Evolutionary conservation across 208 protist genomes (phyloP).

Genomic region (Phytomonas sp.): DNA sequence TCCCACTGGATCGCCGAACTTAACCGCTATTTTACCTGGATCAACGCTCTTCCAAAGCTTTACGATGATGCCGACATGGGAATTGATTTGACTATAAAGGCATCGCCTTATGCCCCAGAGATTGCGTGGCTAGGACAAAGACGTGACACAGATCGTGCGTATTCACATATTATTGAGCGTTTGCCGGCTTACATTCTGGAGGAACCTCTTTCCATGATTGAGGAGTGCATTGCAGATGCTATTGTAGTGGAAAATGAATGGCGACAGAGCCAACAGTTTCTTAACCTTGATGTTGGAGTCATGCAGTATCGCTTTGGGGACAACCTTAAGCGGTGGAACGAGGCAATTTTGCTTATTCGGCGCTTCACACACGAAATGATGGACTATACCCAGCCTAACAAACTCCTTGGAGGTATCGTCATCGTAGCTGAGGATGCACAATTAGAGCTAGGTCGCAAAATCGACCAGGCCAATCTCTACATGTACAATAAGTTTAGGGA

Average conservation of each 20-base stretch:
- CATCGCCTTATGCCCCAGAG: background rate
- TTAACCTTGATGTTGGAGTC: slow-evolving; percentile 70
- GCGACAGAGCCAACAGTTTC: slow-evolving; percentile 74
- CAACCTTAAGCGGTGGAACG: slow-evolving; percentile 66
- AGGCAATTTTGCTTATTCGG: slow-evolving; percentile 54
- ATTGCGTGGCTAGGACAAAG: background rate
- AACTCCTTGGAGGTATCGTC: slow-evolving; percentile 73
- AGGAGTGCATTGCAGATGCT: slow-evolving; percentile 66
- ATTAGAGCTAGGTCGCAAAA: slow-evolving; percentile 70
- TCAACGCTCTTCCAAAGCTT: slow-evolving; percentile 58
- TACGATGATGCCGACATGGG: slow-evolving; percentile 41
- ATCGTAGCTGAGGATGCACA: slow-evolving; percentile 79
- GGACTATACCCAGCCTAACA: slow-evolving; percentile 86
- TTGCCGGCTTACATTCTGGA: slow-evolving; percentile 33
- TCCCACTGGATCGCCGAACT: slow-evolving; percentile 76
- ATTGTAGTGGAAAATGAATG: slow-evolving; percentile 72
- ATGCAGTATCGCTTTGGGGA: slow-evolving; percentile 77
- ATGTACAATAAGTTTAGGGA: slow-evolving; percentile 76
- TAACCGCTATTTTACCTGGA: slow-evolving; percentile 63
- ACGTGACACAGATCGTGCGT: slow-evolving; percentile 18
- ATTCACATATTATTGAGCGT: slow-evolving; percentile 46
- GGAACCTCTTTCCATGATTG: slow-evolving; percentile 71
- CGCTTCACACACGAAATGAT: slow-evolving; percentile 58
- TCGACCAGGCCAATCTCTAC: slow-evolving; percentile 74
- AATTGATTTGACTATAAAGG: background rate